A percentile compares a stretch with the other conserved stretches of the same genome.
phyloP scores from a whole-genome alignment of 1,284 basidiomycete species.

The Vanrija sp. region DNA sequence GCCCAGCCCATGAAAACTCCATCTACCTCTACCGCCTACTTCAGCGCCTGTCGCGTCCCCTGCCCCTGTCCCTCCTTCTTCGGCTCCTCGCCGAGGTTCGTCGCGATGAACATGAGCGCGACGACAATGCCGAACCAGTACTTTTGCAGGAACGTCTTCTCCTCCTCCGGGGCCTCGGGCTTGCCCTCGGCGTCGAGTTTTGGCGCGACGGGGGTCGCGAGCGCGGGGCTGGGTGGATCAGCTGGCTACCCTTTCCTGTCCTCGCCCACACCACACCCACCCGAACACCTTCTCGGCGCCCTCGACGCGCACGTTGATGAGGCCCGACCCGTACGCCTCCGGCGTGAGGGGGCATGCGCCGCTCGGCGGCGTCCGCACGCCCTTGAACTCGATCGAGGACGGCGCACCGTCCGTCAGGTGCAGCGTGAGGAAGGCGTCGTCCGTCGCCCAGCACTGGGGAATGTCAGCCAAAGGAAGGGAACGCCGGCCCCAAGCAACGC shows the following conservation, averaged over 20 bases:
- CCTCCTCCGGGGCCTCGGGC: slow-evolving; percentile 58
- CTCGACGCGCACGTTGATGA: background rate
- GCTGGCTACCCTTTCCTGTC: too few relatives aligned
- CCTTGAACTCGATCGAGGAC: slow-evolving; percentile 12
- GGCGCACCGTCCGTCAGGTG: slow-evolving; percentile 1
- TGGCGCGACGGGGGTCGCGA: slow-evolving; percentile 48
- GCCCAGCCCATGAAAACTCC: too few relatives aligned
- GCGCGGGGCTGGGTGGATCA: slow-evolving; percentile 6
- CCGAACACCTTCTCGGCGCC: background rate
- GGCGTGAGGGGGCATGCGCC: background rate
- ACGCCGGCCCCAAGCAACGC: too few relatives aligned
- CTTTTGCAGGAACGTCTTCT: slow-evolving; percentile 78
- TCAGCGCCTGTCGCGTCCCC: too few relatives aligned
- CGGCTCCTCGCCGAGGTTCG: slow-evolving; percentile 30
- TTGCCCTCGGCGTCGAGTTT: slow-evolving; percentile 60
- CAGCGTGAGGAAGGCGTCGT: slow-evolving; percentile 2
- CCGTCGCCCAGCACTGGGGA: slow-evolving; percentile 11
- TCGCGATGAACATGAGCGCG: slow-evolving; percentile 51
- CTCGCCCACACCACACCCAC: background rate
- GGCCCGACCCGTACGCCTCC: background rate
- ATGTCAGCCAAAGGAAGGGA: background rate
- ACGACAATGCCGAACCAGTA: slow-evolving; percentile 79
- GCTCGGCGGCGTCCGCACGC: background rate
- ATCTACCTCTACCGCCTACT: too few relatives aligned
- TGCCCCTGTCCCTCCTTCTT: too few relatives aligned